Evolutionary conservation across 805 yeast genomes (phyloP).

Genomic region (Saturnispora besseyi): DNA sequence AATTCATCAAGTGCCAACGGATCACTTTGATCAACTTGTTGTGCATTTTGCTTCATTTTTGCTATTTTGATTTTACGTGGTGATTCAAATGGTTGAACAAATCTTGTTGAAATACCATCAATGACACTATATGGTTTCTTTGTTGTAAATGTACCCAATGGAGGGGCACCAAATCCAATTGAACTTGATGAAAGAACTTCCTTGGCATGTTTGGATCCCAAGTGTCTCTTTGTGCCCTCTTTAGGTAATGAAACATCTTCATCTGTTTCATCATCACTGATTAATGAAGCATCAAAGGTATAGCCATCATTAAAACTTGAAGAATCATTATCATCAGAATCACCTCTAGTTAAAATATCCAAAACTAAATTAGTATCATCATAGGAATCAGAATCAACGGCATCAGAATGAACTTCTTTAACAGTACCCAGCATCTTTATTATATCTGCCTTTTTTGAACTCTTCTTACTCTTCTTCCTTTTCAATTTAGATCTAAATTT

Average conservation of each 20-base stretch:
- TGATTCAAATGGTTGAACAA: slow-evolving; percentile 43
- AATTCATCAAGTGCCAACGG: slow-evolving; percentile 60
- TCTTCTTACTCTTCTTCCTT: slow-evolving; percentile 5
- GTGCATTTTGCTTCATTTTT: slow-evolving; percentile 14
- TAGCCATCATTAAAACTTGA: slow-evolving; percentile 43
- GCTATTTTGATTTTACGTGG: slow-evolving; percentile 12
- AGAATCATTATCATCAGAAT: slow-evolving; percentile 48
- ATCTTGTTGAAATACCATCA: slow-evolving; percentile 87
- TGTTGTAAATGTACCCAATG: slow-evolving; percentile 86
- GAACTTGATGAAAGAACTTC: slow-evolving; percentile 86
- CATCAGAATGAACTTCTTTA: slow-evolving; percentile 2
- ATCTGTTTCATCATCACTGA: slow-evolving; percentile 88
- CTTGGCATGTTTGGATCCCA: slow-evolving; percentile 78
- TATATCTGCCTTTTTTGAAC: slow-evolving; percentile 6
- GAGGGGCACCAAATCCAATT: slow-evolving; percentile 83
- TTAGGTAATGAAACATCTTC: slow-evolving; percentile 81
- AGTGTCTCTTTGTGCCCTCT: slow-evolving; percentile 42
- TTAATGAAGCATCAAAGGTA: slow-evolving; percentile 37
- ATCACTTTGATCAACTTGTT: slow-evolving; percentile 1
- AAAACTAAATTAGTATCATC: slow-evolving; percentile 12
- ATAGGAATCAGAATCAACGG: slow-evolving; percentile 10
- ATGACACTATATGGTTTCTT: slow-evolving; percentile 82
- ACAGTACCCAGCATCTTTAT: slow-evolving; percentile 13
- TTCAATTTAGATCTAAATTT: slow-evolving; percentile 3
- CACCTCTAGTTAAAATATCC: slow-evolving; percentile 12